These are phyloP conservation scores for Fusarium foetens DNA, from an alignment of 2,329 filamentous ascomycete species.

Conservation along the genomic window DNA sequence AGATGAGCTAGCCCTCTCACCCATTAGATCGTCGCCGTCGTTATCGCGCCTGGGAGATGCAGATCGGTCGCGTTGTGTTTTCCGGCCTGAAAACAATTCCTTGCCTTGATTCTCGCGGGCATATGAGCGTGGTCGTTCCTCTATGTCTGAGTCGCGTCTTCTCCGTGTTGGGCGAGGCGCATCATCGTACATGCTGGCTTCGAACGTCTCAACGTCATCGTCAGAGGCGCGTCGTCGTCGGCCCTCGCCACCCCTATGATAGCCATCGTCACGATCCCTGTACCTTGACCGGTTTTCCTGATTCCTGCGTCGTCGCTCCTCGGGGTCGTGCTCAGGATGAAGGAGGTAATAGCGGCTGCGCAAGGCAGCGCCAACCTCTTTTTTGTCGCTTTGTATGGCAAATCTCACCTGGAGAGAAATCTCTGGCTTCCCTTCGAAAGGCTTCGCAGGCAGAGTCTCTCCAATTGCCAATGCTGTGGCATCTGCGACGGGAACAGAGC, in stretches of 20 bases:
- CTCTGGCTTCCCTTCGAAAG: conserved; percentile 74
- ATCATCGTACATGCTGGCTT: conserved; percentile 87
- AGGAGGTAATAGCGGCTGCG: conserved; percentile 92
- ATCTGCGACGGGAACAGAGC: conserved; percentile 63
- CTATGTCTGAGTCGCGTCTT: conserved; percentile 41
- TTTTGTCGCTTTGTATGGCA: conserved; percentile 80
- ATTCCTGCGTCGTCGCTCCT: conserved; percentile 72
- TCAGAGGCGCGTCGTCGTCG: conserved; percentile 55
- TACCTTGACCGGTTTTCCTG: conserved; percentile 69
- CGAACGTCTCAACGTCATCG: conserved; percentile 68
- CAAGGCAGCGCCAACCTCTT: conserved; percentile 79
- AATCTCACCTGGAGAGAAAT: conserved; percentile 76
- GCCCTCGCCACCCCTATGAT: conserved; percentile 51
- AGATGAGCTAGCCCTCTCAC: conserved; percentile 45
- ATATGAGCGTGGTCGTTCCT: conserved; percentile 46
- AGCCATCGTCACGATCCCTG: conserved; percentile 64
- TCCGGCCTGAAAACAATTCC: conserved; percentile 69
- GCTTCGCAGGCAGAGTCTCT: conserved; percentile 76
- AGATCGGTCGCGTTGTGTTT: conserved; percentile 57
- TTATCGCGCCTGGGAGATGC: conserved; percentile 60
- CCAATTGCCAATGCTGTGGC: conserved; percentile 65
- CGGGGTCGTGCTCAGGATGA: conserved; percentile 88
- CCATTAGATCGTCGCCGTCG: conserved; percentile 55
- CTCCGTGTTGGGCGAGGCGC: conserved; percentile 51
- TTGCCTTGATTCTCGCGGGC: conserved; percentile 59